A percentile compares a stretch with the other conserved stretches of the same genome.
Evolutionary conservation across 148 eudicot genomes (phyloP).

Genomic region (Drosera capensis): DNA sequence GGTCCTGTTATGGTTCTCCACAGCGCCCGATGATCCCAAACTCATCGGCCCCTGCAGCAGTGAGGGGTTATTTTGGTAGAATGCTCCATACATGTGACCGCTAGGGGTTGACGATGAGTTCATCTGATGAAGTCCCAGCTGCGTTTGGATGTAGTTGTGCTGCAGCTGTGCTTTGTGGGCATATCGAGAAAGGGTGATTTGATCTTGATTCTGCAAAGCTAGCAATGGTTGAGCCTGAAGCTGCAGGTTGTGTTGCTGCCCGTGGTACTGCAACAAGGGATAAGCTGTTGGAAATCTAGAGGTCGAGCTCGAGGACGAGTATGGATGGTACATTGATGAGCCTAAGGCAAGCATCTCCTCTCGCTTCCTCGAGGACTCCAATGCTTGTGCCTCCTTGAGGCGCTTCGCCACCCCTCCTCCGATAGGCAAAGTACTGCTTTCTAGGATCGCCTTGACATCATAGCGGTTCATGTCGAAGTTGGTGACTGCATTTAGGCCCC

Average conservation of each 20-base stretch:
- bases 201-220: constrained; percentile 44
- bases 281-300: constrained; percentile 9
- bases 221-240: constrained; percentile 29
- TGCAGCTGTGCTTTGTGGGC: constrained; percentile 19
- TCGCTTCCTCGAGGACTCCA: constrained; percentile 70
- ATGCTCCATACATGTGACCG: constrained; percentile 10
- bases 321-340: neutral
- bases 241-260: constrained; percentile 12
- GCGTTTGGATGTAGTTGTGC: constrained; percentile 36
- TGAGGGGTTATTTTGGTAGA: constrained; percentile 43
- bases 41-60: constrained; percentile 70
- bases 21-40: constrained; percentile 22
- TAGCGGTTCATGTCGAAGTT: constrained; percentile 93
- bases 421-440: constrained; percentile 80
- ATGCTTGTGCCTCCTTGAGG: constrained; percentile 78
- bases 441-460: constrained; percentile 81
- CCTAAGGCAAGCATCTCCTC: constrained; percentile 55
- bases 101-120: constrained; percentile 7
- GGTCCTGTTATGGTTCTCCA: constrained; percentile 34
- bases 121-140: constrained; percentile 33
- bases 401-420: constrained; percentile 97
- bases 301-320: neutral
- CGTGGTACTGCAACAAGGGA: constrained; percentile 37
- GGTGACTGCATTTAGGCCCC: constrained; percentile 90
- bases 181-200: constrained; percentile 17